phyloP scores from a whole-genome alignment of 31 red algal species.

The Endocladia muricata region DNA sequence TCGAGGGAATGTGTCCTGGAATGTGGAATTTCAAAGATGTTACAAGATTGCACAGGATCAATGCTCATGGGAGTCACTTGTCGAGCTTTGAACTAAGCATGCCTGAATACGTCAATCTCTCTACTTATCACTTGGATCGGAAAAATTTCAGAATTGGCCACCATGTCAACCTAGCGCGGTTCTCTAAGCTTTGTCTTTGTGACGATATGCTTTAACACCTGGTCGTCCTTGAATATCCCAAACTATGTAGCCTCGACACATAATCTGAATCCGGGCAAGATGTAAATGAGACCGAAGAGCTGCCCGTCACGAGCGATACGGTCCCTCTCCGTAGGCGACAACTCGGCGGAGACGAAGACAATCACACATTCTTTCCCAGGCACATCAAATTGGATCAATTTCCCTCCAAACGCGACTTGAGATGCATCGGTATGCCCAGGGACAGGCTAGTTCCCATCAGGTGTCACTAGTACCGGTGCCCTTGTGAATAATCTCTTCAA shows the following conservation, averaged over 20 bases:
- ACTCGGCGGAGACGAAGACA: not conserved
- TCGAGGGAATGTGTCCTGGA: not conserved
- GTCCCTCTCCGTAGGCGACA: not conserved
- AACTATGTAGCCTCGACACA: not conserved
- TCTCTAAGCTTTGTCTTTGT: constrained; percentile 1
- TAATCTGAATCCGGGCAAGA: not conserved
- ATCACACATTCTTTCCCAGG: not conserved
- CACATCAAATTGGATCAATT: not conserved
- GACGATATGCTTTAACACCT: not conserved
- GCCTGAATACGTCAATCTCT: not conserved
- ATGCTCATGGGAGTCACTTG: not conserved
- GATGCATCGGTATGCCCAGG: not conserved
- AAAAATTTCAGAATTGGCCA: not conserved
- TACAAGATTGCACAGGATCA: not conserved
- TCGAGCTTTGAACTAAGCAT: not conserved
- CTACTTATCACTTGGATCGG: not conserved
- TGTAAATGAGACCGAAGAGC: not conserved
- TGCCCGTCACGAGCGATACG: not conserved
- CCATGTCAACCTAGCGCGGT: not conserved
- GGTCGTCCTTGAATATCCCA: not conserved
- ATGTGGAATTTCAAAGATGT: not conserved
- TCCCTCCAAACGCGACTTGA: not conserved
- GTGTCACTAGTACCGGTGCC: not conserved
- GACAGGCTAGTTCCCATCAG: not conserved
- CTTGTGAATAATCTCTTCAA: not conserved